Evolutionary conservation across 805 yeast genomes (phyloP).

Genomic region (Ogataea pini): DNA sequence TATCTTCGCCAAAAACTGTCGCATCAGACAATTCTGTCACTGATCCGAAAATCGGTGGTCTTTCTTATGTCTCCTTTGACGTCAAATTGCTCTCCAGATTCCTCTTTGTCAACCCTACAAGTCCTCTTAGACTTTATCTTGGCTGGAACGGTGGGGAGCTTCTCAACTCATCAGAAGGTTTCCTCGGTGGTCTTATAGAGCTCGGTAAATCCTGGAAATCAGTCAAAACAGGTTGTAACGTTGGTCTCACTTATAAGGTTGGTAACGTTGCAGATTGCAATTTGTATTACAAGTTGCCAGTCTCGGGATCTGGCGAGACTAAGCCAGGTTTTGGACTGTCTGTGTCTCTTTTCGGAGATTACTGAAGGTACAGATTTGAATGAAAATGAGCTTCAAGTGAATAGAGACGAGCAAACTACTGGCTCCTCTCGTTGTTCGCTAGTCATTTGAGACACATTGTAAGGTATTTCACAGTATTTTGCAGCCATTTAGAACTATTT

Average conservation of each 20-base stretch:
- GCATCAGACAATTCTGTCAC: slow-evolving; percentile 1
- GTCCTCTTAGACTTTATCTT: slow-evolving; percentile 61
- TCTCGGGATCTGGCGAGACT: slow-evolving; percentile 52
- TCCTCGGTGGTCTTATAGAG: slow-evolving; percentile 19
- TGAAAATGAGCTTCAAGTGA: too few species aligned
- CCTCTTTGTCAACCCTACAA: slow-evolving; percentile 50
- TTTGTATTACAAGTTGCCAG: slow-evolving; percentile 62
- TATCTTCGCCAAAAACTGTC: slow-evolving; percentile 2
- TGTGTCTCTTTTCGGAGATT: slow-evolving; percentile 30
- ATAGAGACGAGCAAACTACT: too few species aligned
- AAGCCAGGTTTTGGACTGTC: slow-evolving; percentile 49
- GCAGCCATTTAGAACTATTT: too few species aligned
- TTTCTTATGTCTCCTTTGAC: slow-evolving; percentile 31
- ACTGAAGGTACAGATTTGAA: too few species aligned
- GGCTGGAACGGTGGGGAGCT: slow-evolving; percentile 69
- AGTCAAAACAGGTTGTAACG: slow-evolving; percentile 37
- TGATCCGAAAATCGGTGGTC: slow-evolving; percentile 22
- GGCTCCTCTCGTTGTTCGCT: too few species aligned
- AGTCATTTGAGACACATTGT: too few species aligned
- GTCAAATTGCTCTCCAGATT: slow-evolving; percentile 51
- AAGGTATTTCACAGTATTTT: too few species aligned
- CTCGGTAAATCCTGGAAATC: slow-evolving; percentile 13
- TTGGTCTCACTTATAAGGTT: slow-evolving; percentile 61
- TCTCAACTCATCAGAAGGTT: slow-evolving; percentile 27
- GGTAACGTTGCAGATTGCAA: slow-evolving; percentile 65